Conservation (phyloP, 2,329 filamentous ascomycete genomes). For the Pseudogymnoascus sp. region DNA sequence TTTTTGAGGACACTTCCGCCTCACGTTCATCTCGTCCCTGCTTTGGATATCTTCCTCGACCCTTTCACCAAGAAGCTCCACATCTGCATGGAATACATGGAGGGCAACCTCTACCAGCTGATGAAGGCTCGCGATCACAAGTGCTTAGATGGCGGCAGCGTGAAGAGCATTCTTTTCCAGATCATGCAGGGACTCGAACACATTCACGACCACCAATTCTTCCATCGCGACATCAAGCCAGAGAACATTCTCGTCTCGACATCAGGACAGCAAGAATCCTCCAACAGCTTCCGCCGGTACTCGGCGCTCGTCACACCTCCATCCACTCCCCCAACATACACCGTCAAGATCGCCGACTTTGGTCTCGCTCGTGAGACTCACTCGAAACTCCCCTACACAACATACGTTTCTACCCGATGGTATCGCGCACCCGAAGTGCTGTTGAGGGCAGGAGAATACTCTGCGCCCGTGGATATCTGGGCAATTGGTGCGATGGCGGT, state of each 20-base stretch:
- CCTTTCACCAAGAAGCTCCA: constrained; percentile 93
- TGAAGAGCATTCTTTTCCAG: constrained; percentile 97
- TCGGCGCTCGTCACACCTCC: constrained; percentile 89
- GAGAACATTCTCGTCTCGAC: constrained; percentile 98
- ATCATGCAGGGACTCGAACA: constrained; percentile 95
- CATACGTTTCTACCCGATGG: constrained; percentile 96
- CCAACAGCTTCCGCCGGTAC: constrained; percentile 83
- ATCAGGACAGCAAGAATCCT: constrained; percentile 66
- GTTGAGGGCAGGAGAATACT: constrained; percentile 89
- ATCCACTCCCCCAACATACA: constrained; percentile 86
- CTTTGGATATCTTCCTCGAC: constrained; percentile 95
- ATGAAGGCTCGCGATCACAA: constrained; percentile 99
- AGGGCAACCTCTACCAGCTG: constrained; percentile 94
- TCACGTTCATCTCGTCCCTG: constrained; percentile 90
- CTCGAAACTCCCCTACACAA: constrained; percentile 93
- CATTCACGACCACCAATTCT: constrained; percentile 94
- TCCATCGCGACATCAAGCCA: constrained; percentile 98
- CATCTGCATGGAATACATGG: constrained; percentile 99
- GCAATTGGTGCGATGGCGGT: constrained; percentile 97
- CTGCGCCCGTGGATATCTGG: constrained; percentile 97
- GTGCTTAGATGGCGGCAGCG: constrained; percentile 76
- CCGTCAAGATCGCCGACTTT: constrained; percentile 98
- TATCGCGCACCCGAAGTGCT: constrained; percentile 90
- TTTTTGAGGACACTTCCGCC: constrained; percentile 83
- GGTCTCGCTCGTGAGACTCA: constrained; percentile 95